Evolutionary conservation across 2,329 filamentous ascomycete genomes (phyloP).

Genomic region (Capronia epimyces): DNA sequence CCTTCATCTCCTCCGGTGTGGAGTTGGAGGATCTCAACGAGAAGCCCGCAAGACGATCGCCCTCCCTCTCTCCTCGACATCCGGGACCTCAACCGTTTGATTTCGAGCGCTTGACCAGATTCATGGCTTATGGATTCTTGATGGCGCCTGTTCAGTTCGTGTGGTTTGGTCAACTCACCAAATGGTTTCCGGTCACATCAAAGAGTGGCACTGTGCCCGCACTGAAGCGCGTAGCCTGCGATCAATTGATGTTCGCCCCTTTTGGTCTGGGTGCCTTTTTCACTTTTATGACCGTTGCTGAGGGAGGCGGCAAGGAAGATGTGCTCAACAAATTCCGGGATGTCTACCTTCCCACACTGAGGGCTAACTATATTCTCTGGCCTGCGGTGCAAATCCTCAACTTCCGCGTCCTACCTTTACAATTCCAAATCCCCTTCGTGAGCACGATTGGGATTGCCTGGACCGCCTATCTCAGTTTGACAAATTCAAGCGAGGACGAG

Average conservation of each 20-base stretch:
- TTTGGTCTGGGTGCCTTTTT: conserved; percentile 85
- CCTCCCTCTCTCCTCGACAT: conserved; percentile 62
- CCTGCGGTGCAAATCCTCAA: conserved; percentile 94
- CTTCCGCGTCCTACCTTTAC: conserved; percentile 89
- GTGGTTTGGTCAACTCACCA: conserved; percentile 85
- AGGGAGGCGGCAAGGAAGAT: conserved; percentile 79
- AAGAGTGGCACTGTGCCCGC: conserved; percentile 67
- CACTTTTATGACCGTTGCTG: conserved; percentile 90
- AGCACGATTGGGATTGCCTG: conserved; percentile 93
- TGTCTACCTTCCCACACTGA: conserved; percentile 88
- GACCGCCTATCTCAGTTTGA: conserved; percentile 93
- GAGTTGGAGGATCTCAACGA: conserved; percentile 87
- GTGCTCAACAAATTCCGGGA: conserved; percentile 81
- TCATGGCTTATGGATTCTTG: conserved; percentile 95
- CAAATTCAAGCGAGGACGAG: conserved; percentile 75
- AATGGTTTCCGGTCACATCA: conserved; percentile 78
- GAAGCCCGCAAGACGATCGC: conserved; percentile 60
- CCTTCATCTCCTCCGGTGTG: conserved; percentile 55
- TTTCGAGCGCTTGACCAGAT: conserved; percentile 87
- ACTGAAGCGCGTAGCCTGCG: conserved; percentile 83
- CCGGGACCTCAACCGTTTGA: conserved; percentile 76
- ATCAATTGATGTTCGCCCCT: conserved; percentile 90
- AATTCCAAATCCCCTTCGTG: conserved; percentile 95
- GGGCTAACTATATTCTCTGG: conserved; percentile 95
- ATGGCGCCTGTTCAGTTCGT: conserved; percentile 95